A percentile compares a stretch with the other conserved stretches of the same genome.
phyloP scores from a whole-genome alignment of 2,329 filamentous ascomycete genomes.

The Epichloe uncinata region DNA sequence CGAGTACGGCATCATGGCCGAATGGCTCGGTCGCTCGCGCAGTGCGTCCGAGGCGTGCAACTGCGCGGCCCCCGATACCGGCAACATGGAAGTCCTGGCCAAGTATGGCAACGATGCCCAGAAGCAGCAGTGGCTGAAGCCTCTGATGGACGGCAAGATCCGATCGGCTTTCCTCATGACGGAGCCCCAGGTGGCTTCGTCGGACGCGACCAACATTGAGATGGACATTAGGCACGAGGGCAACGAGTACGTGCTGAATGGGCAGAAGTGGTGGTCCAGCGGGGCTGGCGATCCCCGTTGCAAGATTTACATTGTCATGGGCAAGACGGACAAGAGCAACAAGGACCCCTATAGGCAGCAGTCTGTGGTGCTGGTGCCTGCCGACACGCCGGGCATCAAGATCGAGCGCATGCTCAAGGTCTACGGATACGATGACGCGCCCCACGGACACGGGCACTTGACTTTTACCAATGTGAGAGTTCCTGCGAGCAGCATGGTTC shows the following conservation, averaged over 20 bases:
- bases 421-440: conserved; percentile 96
- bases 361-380: conserved; percentile 81
- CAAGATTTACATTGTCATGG: conserved; percentile 92
- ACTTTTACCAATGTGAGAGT: conserved; percentile 83
- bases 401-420: conserved; percentile 88
- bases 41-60: conserved; percentile 79
- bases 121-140: conserved; percentile 72
- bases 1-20: conserved; percentile 96
- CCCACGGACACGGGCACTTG: conserved; percentile 92
- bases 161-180: conserved; percentile 90
- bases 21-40: conserved; percentile 79
- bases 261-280: conserved; percentile 98
- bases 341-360: conserved; percentile 75
- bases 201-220: conserved; percentile 87
- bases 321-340: conserved; percentile 71
- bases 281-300: conserved; percentile 89
- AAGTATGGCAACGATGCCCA: conserved; percentile 81
- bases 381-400: conserved; percentile 70
- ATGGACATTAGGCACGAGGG: conserved; percentile 72
- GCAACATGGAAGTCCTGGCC: conserved; percentile 90
- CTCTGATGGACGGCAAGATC: conserved; percentile 72
- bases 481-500: conserved; percentile 68
- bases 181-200: conserved; percentile 76
- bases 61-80: conserved; percentile 82
- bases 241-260: conserved; percentile 82